Evolutionary conservation across 2,329 filamentous ascomycete genomes (phyloP).

Genomic region (Colletotrichum zoysiae): DNA sequence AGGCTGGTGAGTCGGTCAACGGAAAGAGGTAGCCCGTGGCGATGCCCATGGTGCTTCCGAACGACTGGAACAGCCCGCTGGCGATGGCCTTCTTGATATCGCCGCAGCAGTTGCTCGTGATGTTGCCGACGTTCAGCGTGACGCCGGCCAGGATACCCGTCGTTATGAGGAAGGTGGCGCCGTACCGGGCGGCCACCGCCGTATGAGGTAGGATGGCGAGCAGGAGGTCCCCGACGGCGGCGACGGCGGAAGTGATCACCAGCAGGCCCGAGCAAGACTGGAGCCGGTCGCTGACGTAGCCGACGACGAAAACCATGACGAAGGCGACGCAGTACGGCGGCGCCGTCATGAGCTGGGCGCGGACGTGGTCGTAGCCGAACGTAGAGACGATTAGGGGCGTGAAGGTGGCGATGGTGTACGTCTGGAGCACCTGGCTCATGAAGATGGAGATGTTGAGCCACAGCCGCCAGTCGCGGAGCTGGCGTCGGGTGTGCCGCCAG

Average conservation of each 20-base stretch:
- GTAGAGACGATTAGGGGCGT: conserved; percentile 44
- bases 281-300: conserved; percentile 39
- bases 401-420: conserved; percentile 43
- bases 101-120: conserved; percentile 36
- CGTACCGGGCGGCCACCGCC: conserved; percentile 23
- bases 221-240: conserved; percentile 24
- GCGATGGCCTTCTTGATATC: conserved; percentile 40
- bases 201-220: conserved; percentile 25
- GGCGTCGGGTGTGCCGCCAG: conserved; percentile 41
- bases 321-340: conserved; percentile 41
- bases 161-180: conserved; percentile 27
- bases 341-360: conserved; percentile 43
- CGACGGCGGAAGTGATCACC: conserved; percentile 38
- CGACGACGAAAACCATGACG: conserved; percentile 41
- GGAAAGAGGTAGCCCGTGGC: conserved; percentile 33
- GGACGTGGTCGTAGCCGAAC: conserved; percentile 43
- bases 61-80: conserved; percentile 26
- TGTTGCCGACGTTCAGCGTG: conserved; percentile 26
- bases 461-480: conserved; percentile 56
- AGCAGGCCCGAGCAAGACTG: conserved; percentile 41
- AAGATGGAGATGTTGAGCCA: conserved; percentile 61
- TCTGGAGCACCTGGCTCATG: conserved; percentile 45
- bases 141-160: conserved; percentile 29
- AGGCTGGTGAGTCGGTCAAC: conserved; percentile 22
- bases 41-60: conserved; percentile 38